Conservation (phyloP, 129 eudicot species). For the Chrysanthemum lavandulifolium region DNA sequence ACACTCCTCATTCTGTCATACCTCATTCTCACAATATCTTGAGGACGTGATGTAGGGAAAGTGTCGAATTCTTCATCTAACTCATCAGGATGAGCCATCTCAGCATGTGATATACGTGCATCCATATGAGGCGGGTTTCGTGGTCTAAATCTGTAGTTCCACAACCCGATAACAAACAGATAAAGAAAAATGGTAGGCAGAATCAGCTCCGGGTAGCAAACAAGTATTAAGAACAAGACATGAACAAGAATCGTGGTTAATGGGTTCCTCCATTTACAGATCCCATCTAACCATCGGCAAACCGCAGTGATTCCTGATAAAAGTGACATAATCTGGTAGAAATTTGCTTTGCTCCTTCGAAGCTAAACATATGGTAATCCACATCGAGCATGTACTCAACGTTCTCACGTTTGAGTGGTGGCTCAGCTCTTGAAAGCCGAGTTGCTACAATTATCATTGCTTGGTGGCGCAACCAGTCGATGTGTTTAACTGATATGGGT, state of each 20-base stretch:
- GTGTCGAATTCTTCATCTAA: conserved; percentile 89
- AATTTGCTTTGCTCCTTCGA: conserved; percentile 92
- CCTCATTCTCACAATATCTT: conserved; percentile 65
- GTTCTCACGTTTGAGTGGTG: conserved; percentile 71
- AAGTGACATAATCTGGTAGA: conserved; percentile 67
- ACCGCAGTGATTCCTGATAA: conserved; percentile 56
- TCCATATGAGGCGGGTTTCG: conserved; percentile 90
- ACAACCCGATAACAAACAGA: conserved; percentile 77
- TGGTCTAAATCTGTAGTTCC: conserved; percentile 84
- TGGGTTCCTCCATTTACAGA: conserved; percentile 78
- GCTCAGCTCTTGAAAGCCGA: conserved; percentile 75
- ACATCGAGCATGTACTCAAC: conserved; percentile 92
- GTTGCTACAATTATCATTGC: conserved; percentile 77
- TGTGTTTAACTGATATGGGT: conserved; percentile 78
- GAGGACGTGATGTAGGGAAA: conserved; percentile 64
- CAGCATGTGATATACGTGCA: conserved; percentile 86
- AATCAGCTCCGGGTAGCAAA: conserved; percentile 87
- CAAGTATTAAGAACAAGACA: conserved; percentile 64
- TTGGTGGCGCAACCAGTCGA: conserved; percentile 90
- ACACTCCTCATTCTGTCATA: conserved; percentile 83
- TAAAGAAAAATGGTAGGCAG: conserved; percentile 83
- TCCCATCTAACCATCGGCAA: conserved; percentile 59
- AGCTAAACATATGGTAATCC: conserved; percentile 79
- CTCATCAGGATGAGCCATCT: conserved; percentile 65
- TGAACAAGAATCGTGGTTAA: conserved; percentile 78